These are phyloP conservation scores for Mycosarcoma maydis DNA, from an alignment of 1,284 basidiomycete genomes.

Conservation along the genomic window DNA sequence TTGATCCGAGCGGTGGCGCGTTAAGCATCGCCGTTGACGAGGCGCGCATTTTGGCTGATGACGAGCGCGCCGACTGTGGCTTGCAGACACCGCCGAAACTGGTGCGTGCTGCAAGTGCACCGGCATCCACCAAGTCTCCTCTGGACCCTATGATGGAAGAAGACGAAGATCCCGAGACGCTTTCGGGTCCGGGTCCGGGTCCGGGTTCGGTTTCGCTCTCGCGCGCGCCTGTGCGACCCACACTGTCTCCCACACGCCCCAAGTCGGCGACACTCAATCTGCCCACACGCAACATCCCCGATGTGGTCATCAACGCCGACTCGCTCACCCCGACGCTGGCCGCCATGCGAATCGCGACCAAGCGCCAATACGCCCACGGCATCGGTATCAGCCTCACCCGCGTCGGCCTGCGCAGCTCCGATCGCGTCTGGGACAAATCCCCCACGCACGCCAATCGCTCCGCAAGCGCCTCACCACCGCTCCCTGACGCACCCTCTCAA, in stretches of 20 bases:
- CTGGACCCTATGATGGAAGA: slow-evolving; percentile 41
- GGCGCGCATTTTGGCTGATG: slow-evolving; percentile 22
- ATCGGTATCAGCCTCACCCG: slow-evolving; percentile 42
- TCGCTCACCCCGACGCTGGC: slow-evolving; percentile 22
- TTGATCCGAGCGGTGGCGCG: slow-evolving; percentile 72
- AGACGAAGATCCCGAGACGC: no score
- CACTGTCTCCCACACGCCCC: no score
- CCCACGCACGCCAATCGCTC: no score
- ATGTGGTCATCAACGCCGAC: slow-evolving; percentile 38
- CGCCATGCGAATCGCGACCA: slow-evolving; percentile 14
- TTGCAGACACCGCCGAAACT: slow-evolving; percentile 12
- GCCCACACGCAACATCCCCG: slow-evolving; percentile 23
- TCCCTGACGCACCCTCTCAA: no score
- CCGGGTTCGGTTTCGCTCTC: no score
- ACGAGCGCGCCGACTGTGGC: background rate
- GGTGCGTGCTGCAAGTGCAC: slow-evolving; percentile 10
- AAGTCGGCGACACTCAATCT: slow-evolving; percentile 21
- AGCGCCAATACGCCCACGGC: slow-evolving; percentile 23
- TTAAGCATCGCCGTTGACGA: slow-evolving; percentile 29
- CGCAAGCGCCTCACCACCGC: no score
- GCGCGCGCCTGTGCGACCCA: no score
- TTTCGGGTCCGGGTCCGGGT: no score
- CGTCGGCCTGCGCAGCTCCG: slow-evolving; percentile 41
- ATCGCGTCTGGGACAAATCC: slow-evolving; percentile 43
- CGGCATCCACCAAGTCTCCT: slow-evolving; percentile 15